Evolutionary conservation across 2,329 filamentous ascomycete genomes (phyloP), one percentile per base, ranked within the genome.

Genomic region (Venturiaceae sp.): DNA sequence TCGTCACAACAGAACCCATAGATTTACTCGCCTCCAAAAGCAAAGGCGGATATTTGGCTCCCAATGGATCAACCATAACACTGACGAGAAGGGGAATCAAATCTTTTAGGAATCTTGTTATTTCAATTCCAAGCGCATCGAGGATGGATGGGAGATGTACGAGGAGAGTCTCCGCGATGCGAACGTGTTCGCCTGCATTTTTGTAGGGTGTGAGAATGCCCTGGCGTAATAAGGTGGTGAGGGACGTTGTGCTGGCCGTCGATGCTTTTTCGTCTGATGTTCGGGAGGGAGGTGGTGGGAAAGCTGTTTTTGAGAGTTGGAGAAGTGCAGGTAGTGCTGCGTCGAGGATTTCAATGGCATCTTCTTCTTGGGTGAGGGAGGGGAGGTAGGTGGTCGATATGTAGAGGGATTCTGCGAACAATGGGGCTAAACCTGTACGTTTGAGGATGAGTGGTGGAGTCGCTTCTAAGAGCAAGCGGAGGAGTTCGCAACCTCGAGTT

Each of bases 331-430:
- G 76, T 63, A 91, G 95, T 0, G 87, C 83, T 6, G 79, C 76
- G 5, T 70, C 66, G 1, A 96, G 78, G 3, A 96, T 73, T 1
- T 67, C 66, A 1, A 87, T 67, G 3, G 88, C 88, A 58, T 94
- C 87, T 0, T 78, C 68, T 65, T 89, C 86, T 0, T 88, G 84
- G 0, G 90, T 96, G 44, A 95, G 75, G 13, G 80, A 83, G 0
- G 92, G 92, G 5, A 96, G 77, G 65, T 84, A 88, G 7, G 86
- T 78, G n/a, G 96, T 79, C 36, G 85, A 83, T 0, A 90, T 88
- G 63, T 85, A 80, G 1, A 90, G 72, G 3, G 85, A 81, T 21
- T 90, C 81, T 65, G 86, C 80, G 61, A 92, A 86, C 28, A 92
- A 80, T 14, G 78, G 73, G 23, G 79, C 80, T 7, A 92, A 80